Base-by-base conservation (phyloP, 2,329 filamentous ascomycete species). In the Metarhizium rileyi region DNA sequence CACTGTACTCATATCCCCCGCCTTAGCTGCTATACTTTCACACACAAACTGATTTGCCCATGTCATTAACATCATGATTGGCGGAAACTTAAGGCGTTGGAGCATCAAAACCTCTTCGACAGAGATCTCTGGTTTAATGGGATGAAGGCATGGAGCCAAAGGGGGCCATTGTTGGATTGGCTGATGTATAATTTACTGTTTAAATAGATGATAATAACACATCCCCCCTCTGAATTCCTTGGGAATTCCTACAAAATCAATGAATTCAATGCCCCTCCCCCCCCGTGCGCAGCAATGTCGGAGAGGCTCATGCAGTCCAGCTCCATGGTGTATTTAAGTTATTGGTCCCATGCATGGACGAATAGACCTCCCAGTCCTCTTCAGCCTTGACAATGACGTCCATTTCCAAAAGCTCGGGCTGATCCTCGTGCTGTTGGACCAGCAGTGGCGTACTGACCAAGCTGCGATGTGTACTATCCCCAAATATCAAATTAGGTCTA, bases 201-300 rank as follows among this genome's bases (percentile, higher is more conserved):
- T 57, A 62, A 61, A 57, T 72, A 73, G 66, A 69, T 66, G 63
- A 70, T 76, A 78, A 78, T 76, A 69, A 67, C 67, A 74, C 68
- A 72, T 79, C 77, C 72, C 76, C 75, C 70, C 76, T 79, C 76
- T 50, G 33, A 20, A 50, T 43, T 41, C 41, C n/a, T 49, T 49
- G 38, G 9, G 26, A 43, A 40, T 42, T 44, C 20, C n/a, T 22
- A 27, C 18, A 14, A 6, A 7, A 26, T 30, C 18, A 5, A 33
- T 33, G 5, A 16, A 16, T 33, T 33, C 2, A 14, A 14, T 33
- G 30, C 12, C 2, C 10, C 2, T 14, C 30, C 16, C 5, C 10
- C 16, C 5, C 7, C 16, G 30, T 33, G 10, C 12, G 10, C 5
- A 33, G 8, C 30, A 10, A 4, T n/a, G 9, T 33, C 12, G 30